Conservation (phyloP, 2,329 filamentous ascomycete genomes). For the Dactylonectria macrodidyma region DNA sequence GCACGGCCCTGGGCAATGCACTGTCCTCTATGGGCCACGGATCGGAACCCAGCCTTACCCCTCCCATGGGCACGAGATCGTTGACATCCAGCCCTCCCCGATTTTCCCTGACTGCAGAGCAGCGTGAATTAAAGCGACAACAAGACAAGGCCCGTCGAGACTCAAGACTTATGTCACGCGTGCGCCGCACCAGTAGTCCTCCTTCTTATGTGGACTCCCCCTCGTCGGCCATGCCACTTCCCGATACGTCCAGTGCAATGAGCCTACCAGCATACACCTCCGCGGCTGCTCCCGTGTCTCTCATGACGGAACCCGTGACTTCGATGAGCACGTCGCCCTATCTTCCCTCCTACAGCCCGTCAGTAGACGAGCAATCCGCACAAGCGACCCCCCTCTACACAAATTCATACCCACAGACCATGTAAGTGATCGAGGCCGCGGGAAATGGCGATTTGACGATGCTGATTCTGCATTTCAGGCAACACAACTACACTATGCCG, state of each 20-base stretch:
- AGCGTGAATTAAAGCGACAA: constrained; percentile 74
- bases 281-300: constrained; percentile 64
- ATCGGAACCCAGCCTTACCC: constrained; percentile 67
- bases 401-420: constrained; percentile 53
- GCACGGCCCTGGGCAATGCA: constrained; percentile 60
- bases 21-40: constrained; percentile 61
- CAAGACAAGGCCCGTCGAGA: constrained; percentile 72
- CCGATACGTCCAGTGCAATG: constrained; percentile 60
- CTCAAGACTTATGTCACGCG: constrained; percentile 67
- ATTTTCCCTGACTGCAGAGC: constrained; percentile 68
- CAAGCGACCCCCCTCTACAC: constrained; percentile 54
- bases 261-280: constrained; percentile 67
- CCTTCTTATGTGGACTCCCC: constrained; percentile 60
- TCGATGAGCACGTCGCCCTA: constrained; percentile 61
- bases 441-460: constrained; percentile 45
- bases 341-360: constrained; percentile 65
- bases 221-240: constrained; percentile 48
- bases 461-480: constrained; percentile 50
- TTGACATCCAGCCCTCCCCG: constrained; percentile 72
- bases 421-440: constrained; percentile 51
- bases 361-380: constrained; percentile 60
- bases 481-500: constrained; percentile 58
- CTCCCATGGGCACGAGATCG: constrained; percentile 65
- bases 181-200: constrained; percentile 66
- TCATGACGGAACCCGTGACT: constrained; percentile 65